These are phyloP conservation scores for Dictyostelium purpureum DNA, from an alignment of 78 protist species.

Conservation along the genomic window DNA sequence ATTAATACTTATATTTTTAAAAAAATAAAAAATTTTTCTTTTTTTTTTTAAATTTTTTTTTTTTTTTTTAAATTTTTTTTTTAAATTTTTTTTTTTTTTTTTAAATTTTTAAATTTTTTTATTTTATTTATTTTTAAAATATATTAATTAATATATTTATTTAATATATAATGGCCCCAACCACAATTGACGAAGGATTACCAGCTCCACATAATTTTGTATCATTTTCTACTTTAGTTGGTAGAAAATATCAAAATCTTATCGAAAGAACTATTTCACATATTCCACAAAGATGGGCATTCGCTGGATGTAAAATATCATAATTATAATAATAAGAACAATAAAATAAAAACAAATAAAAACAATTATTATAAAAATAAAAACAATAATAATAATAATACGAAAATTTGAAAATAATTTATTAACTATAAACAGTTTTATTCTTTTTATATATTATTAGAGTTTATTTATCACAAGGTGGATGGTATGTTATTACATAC, in stretches of 20 bases:
- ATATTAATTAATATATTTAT: neutral
- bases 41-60: neutral
- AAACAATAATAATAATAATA: neutral
- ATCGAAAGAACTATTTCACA: slow-evolving; percentile 54
- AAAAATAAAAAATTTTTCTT: no score
- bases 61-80: neutral
- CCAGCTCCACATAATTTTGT: slow-evolving; percentile 60
- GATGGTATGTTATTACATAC: slow-evolving; percentile 93
- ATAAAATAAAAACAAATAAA: neutral
- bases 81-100: neutral
- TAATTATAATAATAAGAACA: no score
- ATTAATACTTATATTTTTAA: neutral
- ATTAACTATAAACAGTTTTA: slow-evolving; percentile 19
- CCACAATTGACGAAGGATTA: slow-evolving; percentile 60
- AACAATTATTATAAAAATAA: neutral
- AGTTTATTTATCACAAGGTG: slow-evolving; percentile 44
- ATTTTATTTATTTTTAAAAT: neutral
- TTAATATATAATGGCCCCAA: slow-evolving; percentile 15
- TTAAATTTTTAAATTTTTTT: neutral
- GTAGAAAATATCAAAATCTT: slow-evolving; percentile 43
- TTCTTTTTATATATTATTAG: slow-evolving; percentile 52
- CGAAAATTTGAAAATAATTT: neutral
- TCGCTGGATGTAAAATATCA: slow-evolving; percentile 20
- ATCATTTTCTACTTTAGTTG: slow-evolving; percentile 13
- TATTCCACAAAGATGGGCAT: slow-evolving; percentile 62